Conservation (phyloP, 2,329 filamentous ascomycete species). For the Moelleriella libera region DNA sequence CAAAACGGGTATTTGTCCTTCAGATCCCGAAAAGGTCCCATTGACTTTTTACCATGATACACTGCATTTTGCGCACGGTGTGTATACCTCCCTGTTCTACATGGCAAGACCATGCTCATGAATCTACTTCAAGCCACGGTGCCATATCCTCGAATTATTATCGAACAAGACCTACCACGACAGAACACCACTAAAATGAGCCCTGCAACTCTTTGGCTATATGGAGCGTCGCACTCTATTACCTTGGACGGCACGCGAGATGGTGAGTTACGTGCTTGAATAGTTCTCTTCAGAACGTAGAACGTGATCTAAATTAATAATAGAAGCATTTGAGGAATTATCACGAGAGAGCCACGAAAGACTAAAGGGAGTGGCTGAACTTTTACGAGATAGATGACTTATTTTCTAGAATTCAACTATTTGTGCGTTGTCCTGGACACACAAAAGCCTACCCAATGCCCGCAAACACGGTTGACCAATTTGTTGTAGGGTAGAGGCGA, state of each 20-base stretch:
- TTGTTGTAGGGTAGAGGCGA: no score
- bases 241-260: conserved; percentile 8
- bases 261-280: conserved; percentile 2
- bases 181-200: conserved; percentile 4
- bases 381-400: conserved; percentile 4
- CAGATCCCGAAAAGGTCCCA: conserved; percentile 3
- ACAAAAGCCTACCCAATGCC: no score
- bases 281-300: background rate
- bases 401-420: no score
- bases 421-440: no score
- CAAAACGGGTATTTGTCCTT: conserved; percentile 1
- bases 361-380: conserved; percentile 4
- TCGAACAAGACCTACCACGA: conserved; percentile 6
- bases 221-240: conserved; percentile 8
- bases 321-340: conserved; percentile 4
- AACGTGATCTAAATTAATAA: background rate
- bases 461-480: no score
- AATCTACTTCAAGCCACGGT: background rate
- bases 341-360: conserved; percentile 4
- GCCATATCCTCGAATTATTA: conserved; percentile 6
- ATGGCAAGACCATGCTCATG: background rate
- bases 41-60: conserved; percentile 5
- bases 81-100: background rate
- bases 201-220: conserved; percentile 8
- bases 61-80: conserved; percentile 4